Conservation (phyloP, 164 flowering plant species). For the Nelumbo lutea region DNA sequence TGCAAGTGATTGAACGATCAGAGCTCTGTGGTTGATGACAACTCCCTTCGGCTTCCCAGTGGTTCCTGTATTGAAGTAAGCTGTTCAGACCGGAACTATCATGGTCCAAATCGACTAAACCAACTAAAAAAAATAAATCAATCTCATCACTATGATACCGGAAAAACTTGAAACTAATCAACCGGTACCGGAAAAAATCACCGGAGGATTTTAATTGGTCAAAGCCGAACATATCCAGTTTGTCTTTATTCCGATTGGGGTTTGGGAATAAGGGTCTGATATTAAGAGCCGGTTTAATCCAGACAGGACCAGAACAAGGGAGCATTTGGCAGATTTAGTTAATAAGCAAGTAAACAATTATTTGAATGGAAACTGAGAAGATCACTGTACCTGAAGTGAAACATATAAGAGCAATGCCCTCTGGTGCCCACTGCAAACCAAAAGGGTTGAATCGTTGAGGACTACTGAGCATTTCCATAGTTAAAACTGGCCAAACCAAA, state of each 20-base stretch:
- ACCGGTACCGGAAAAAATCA: too few species aligned
- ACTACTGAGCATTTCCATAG: constrained; percentile 30
- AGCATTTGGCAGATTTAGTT: too few species aligned
- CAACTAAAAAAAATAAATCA: background rate
- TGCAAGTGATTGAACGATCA: constrained; percentile 83
- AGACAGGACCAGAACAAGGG: too few species aligned
- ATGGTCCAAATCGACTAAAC: constrained; percentile 1
- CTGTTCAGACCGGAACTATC: background rate
- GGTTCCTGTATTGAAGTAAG: constrained; percentile 44
- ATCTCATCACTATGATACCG: too few species aligned
- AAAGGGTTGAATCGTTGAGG: constrained; percentile 10
- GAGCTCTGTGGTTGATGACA: constrained; percentile 63
- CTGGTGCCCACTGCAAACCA: constrained; percentile 55
- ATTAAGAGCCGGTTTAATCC: too few species aligned
- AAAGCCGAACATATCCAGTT: too few species aligned
- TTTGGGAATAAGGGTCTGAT: too few species aligned
- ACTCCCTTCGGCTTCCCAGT: constrained; percentile 96
- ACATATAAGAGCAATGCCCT: constrained; percentile 67
- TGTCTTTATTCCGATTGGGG: too few species aligned
- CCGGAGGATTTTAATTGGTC: too few species aligned
- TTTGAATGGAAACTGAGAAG: background rate
- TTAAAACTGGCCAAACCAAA: constrained; percentile 31
- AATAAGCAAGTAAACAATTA: background rate
- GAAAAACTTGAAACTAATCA: too few species aligned
- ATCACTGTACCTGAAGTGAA: constrained; percentile 78